Percentiles rank a stretch among this genome's conserved stretches.
phyloP scores from a whole-genome alignment of 768 basidiomycete genomes.

The Mycena olivaceomarginata region DNA sequence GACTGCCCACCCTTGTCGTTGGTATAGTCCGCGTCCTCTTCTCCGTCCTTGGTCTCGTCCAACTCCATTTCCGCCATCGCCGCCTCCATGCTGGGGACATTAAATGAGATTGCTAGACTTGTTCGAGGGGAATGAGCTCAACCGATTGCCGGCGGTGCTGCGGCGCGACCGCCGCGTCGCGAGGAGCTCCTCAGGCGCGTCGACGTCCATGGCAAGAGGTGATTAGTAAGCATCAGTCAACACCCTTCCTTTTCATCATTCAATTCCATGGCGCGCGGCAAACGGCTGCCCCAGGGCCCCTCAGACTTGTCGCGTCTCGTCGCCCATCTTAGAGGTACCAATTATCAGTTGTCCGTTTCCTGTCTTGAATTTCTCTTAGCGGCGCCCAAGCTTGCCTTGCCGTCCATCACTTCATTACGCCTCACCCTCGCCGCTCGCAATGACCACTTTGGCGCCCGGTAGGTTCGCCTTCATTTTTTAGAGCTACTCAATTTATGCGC shows the following conservation, averaged over 20 bases:
- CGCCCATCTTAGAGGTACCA: slow-evolving; percentile 31
- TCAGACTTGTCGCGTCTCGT: slow-evolving; percentile 36
- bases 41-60: slow-evolving; percentile 77
- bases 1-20: slow-evolving; percentile 72
- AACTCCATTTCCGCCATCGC: slow-evolving; percentile 83
- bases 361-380: slow-evolving; percentile 12
- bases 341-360: not conserved
- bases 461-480: slow-evolving; percentile 44
- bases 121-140: slow-evolving; percentile 31
- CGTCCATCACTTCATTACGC: slow-evolving; percentile 30
- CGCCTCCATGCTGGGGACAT: slow-evolving; percentile 78
- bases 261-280: slow-evolving; percentile 36
- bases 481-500: slow-evolving; percentile 3
- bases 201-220: slow-evolving; percentile 40
- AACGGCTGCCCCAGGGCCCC: slow-evolving; percentile 24
- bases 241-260: not conserved
- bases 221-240: not conserved
- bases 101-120: slow-evolving; percentile 20
- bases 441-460: slow-evolving; percentile 88
- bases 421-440: slow-evolving; percentile 77
- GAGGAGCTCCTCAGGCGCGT: slow-evolving; percentile 63
- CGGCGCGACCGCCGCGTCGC: slow-evolving; percentile 78
- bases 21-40: slow-evolving; percentile 86
- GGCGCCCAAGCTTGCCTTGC: slow-evolving; percentile 34
- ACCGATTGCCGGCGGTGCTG: slow-evolving; percentile 90